phyloP scores from a whole-genome alignment of 176 grass and related monocot genomes.

The Cymbopogon citratus region DNA sequence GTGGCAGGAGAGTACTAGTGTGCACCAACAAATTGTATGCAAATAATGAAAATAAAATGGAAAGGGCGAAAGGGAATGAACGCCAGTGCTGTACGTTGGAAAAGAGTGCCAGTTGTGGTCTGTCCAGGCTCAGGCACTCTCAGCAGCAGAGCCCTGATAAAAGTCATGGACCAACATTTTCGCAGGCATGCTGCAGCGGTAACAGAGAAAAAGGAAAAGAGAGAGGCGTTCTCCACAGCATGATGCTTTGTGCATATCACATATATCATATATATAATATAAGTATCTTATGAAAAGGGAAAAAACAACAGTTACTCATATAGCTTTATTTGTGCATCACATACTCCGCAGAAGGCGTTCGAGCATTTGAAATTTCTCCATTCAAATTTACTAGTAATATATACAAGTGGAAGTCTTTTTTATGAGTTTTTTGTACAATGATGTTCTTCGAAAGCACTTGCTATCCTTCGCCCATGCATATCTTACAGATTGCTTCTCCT shows the following conservation, averaged over 20 bases:
- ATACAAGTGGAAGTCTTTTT: neutral
- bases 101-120: constrained; percentile 37
- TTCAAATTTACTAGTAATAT: neutral
- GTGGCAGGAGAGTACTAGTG: neutral
- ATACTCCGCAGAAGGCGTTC: constrained; percentile 8
- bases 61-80: constrained; percentile 25
- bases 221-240: neutral
- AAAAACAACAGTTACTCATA: neutral
- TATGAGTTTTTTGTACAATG: too few species aligned
- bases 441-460: neutral
- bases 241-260: too few species aligned
- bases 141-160: constrained; percentile 45
- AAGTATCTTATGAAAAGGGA: neutral
- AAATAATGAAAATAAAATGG: constrained; percentile 24
- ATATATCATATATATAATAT: too few species aligned
- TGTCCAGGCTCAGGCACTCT: neutral
- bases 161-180: constrained; percentile 44
- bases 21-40: too few species aligned
- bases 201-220: constrained; percentile 12
- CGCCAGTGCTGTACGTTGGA: constrained; percentile 10
- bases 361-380: neutral
- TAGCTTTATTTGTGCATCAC: constrained; percentile 1
- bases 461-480: too few species aligned
- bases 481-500: neutral
- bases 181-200: neutral